Evolutionary conservation across 1,139 yeast species (phyloP).

Genomic region (Hyphopichia khmerensis): DNA sequence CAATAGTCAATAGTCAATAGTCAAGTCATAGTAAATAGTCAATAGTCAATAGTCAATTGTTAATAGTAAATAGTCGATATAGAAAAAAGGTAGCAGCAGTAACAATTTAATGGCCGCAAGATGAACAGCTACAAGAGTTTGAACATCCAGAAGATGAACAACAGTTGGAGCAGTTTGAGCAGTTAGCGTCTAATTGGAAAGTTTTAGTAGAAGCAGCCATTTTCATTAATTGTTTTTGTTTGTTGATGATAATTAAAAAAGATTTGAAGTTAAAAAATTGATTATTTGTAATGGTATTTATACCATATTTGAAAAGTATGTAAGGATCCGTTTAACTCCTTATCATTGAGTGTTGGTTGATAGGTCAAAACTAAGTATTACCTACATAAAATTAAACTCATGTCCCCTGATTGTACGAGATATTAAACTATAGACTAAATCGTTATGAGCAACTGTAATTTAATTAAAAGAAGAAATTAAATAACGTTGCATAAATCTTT

Average conservation of each 20-base stretch:
- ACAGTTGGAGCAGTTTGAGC: constrained; percentile 1
- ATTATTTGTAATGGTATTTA: too few relatives aligned
- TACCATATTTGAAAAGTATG: too few relatives aligned
- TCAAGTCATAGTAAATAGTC: neutral
- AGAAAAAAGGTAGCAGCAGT: neutral
- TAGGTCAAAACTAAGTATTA: neutral
- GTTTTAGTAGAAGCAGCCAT: constrained; percentile 3
- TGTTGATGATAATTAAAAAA: neutral
- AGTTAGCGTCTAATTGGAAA: constrained; percentile 1
- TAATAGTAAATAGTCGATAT: neutral
- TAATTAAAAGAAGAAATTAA: neutral
- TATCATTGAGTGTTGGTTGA: too few relatives aligned
- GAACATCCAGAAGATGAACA: neutral
- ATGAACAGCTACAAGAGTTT: neutral
- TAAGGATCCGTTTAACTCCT: too few relatives aligned
- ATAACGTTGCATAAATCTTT: neutral
- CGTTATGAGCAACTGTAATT: neutral
- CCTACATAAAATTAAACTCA: neutral
- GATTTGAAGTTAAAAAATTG: neutral
- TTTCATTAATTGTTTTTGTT: neutral
- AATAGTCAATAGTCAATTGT: constrained; percentile 2
- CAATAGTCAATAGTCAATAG: neutral
- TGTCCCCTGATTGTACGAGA: neutral
- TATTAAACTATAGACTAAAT: neutral
- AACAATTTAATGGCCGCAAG: neutral